Conservation (phyloP, 139 green algal species). For the Coccomyxa sp. region DNA sequence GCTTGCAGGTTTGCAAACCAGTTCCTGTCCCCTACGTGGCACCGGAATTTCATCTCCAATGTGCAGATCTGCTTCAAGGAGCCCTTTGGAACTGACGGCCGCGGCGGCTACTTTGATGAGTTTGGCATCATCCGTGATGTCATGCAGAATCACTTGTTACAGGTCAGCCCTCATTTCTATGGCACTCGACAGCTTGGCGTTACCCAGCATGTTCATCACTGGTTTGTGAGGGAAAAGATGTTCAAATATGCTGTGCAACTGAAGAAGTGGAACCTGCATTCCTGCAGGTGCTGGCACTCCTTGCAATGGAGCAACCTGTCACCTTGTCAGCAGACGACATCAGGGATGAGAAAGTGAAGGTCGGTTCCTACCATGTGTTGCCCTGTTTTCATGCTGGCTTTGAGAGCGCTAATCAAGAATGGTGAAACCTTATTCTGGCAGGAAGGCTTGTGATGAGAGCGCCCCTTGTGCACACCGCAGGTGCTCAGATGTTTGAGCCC, state of each 20-base stretch:
- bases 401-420: too few relatives aligned
- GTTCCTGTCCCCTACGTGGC: conserved; percentile 81
- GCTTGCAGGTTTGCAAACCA: conserved; percentile 77
- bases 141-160: conserved; percentile 89
- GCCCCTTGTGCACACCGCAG: neutral
- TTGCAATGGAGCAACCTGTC: conserved; percentile 93
- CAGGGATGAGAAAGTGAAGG: conserved; percentile 50
- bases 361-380: neutral
- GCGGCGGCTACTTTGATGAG: conserved; percentile 96
- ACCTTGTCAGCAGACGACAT: conserved; percentile 88
- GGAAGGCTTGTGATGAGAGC: too few relatives aligned
- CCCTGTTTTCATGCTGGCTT: too few relatives aligned
- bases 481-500: conserved; percentile 78
- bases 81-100: conserved; percentile 81
- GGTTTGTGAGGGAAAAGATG: too few relatives aligned
- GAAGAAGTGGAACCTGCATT: too few relatives aligned
- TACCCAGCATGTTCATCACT: neutral
- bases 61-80: conserved; percentile 95
- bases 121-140: conserved; percentile 98
- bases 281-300: conserved; percentile 73
- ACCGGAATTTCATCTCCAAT: conserved; percentile 80
- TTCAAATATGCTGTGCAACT: too few relatives aligned
- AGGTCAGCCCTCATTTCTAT: conserved; percentile 39
- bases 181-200: neutral
- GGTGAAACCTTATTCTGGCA: too few relatives aligned